Evolutionary conservation across 2,329 filamentous ascomycete genomes (phyloP).

Genomic region (Orbilia brochopaga): DNA sequence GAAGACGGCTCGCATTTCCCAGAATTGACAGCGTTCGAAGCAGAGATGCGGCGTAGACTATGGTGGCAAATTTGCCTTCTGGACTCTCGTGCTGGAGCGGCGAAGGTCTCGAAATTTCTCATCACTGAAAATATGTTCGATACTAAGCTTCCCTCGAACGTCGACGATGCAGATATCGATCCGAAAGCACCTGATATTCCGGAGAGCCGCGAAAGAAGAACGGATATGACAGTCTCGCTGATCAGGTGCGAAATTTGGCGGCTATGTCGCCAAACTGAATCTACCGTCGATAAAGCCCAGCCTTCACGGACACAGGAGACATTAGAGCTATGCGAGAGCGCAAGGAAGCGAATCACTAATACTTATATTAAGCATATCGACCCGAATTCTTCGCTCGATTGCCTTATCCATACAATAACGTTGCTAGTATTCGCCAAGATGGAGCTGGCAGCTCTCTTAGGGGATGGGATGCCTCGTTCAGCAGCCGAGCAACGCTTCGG

Average conservation of each 20-base stretch:
- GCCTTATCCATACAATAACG: slow-evolving; percentile 21
- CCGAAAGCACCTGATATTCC: slow-evolving; percentile 55
- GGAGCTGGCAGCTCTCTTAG: slow-evolving; percentile 9
- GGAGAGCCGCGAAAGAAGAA: neutral
- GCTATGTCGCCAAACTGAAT: slow-evolving; percentile 16
- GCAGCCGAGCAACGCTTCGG: neutral
- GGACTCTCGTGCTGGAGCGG: slow-evolving; percentile 67
- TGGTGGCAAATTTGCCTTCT: slow-evolving; percentile 69
- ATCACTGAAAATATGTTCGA: slow-evolving; percentile 67
- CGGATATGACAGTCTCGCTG: slow-evolving; percentile 29
- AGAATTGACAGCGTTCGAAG: slow-evolving; percentile 65
- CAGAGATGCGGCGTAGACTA: slow-evolving; percentile 66
- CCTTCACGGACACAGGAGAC: neutral
- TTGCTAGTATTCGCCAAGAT: slow-evolving; percentile 30
- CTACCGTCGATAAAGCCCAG: neutral
- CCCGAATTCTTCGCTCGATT: slow-evolving; percentile 6
- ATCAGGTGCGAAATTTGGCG: slow-evolving; percentile 43
- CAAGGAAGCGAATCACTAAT: neutral
- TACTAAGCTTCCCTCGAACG: slow-evolving; percentile 63
- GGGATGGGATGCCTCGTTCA: neutral
- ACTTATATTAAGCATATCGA: slow-evolving; percentile 12
- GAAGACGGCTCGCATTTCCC: slow-evolving; percentile 65
- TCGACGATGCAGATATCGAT: slow-evolving; percentile 62
- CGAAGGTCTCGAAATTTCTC: slow-evolving; percentile 68
- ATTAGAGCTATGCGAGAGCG: neutral